Percentiles rank a stretch among this genome's conserved stretches.
phyloP scores from a whole-genome alignment of 225 moss, liverwort and hornwort genomes.

The Rhytidiadelphus loreus region DNA sequence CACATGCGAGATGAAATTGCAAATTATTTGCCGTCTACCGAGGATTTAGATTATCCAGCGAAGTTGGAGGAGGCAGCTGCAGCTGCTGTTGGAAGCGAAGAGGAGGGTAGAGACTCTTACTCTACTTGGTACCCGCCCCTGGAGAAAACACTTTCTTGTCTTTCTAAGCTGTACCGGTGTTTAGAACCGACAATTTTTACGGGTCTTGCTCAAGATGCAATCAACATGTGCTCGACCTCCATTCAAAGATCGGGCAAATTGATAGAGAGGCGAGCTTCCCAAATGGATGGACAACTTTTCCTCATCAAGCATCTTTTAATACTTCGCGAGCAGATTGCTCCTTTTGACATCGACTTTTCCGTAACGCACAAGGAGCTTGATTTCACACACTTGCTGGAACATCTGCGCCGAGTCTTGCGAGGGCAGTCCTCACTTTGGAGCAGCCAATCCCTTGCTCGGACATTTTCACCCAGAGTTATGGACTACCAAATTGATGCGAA shows the following conservation, averaged over 20 bases:
- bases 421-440: conserved; percentile 81
- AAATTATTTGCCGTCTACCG: conserved; percentile 64
- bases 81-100: conserved; percentile 41
- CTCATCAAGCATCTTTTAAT: conserved; percentile 92
- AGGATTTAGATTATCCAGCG: conserved; percentile 80
- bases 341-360: conserved; percentile 96
- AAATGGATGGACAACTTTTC: conserved; percentile 96
- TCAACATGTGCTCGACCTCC: conserved; percentile 78
- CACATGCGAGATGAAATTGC: conserved; percentile 96
- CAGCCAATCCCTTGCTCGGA: conserved; percentile 74
- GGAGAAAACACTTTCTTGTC: conserved; percentile 86
- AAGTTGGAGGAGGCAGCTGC: conserved; percentile 64
- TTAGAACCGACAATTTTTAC: conserved; percentile 88
- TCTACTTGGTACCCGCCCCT: conserved; percentile 85
- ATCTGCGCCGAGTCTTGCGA: conserved; percentile 78
- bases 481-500: conserved; percentile 92
- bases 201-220: conserved; percentile 93
- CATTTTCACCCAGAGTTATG: conserved; percentile 85
- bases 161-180: conserved; percentile 94
- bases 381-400: conserved; percentile 94
- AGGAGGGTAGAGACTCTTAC: conserved; percentile 59
- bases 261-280: conserved; percentile 70
- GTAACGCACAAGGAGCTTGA: conserved; percentile 97
- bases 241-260: conserved; percentile 86
- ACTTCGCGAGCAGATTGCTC: conserved; percentile 97